A percentile compares a stretch with the other conserved stretches of the same genome.
phyloP scores from a whole-genome alignment of 2,329 filamentous ascomycete genomes.

The Pseudocercospora eumusae region DNA sequence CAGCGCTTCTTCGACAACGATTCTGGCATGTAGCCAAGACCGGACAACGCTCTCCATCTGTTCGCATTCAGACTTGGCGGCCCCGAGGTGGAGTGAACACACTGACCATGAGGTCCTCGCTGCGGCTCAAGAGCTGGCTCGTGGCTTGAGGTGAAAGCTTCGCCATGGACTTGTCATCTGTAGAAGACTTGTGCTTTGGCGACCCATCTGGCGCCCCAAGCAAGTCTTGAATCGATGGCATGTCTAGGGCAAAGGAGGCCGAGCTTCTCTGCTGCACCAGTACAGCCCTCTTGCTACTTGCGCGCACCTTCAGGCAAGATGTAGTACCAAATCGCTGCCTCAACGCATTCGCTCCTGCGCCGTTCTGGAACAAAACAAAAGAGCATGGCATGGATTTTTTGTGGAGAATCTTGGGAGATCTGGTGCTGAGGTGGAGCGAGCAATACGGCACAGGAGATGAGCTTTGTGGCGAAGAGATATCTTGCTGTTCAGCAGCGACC shows the following conservation, averaged over 20 bases:
- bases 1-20: neutral
- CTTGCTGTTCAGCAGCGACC: neutral
- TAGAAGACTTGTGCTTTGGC: neutral
- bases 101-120: neutral
- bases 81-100: neutral
- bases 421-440: too few relatives aligned
- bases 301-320: too few relatives aligned
- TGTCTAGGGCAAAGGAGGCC: neutral
- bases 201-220: neutral
- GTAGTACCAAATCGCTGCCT: too few relatives aligned
- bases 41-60: conserved; percentile 3
- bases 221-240: neutral
- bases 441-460: too few relatives aligned
- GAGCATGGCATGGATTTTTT: too few relatives aligned
- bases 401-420: too few relatives aligned
- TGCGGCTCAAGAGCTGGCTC: neutral
- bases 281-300: too few relatives aligned
- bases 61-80: conserved; percentile 9
- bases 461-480: too few relatives aligned
- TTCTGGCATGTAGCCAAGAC: neutral
- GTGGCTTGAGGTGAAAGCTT: neutral
- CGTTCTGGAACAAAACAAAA: too few relatives aligned
- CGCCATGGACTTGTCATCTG: neutral
- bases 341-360: too few relatives aligned
- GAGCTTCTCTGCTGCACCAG: neutral